Percentiles rank a stretch among this genome's conserved stretches.
Evolutionary conservation across 2,329 filamentous ascomycete genomes (phyloP).

Genomic region (Aureobasidium sp.): DNA sequence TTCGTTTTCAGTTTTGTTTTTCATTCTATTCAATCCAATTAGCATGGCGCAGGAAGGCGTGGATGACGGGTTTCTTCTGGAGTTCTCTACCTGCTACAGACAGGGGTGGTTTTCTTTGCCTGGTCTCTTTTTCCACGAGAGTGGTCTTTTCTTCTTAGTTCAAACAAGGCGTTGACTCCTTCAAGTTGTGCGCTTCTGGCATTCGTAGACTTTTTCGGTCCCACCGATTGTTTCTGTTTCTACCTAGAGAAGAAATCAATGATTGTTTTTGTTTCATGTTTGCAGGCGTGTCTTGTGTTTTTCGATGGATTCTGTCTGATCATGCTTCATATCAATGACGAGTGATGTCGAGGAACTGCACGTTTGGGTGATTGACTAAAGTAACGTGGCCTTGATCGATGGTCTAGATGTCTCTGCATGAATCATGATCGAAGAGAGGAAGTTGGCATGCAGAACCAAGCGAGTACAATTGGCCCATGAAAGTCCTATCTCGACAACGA

Average conservation of each 20-base stretch:
- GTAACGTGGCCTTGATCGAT: too few relatives aligned
- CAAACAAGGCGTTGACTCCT: neutral
- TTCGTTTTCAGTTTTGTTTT: neutral
- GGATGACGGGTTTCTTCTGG: neutral
- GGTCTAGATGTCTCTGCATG: too few relatives aligned
- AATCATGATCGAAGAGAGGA: too few relatives aligned
- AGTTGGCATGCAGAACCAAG: too few relatives aligned
- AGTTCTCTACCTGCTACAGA: neutral
- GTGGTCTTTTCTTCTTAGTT: neutral
- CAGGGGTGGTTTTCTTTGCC: neutral
- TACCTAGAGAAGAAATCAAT: neutral
- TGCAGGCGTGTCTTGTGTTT: too few relatives aligned
- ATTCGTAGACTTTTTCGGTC: neutral
- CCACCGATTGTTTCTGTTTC: neutral
- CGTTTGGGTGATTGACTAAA: too few relatives aligned
- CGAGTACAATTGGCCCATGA: too few relatives aligned
- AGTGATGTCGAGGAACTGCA: too few relatives aligned
- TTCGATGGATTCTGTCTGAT: neutral
- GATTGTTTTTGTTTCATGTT: neutral
- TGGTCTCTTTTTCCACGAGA: neutral
- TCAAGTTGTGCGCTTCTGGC: neutral
- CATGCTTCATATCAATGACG: neutral
- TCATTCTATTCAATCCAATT: neutral
- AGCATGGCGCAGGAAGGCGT: slow-evolving; percentile 1
- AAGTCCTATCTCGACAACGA: too few relatives aligned